Evolutionary conservation across 2,329 filamentous ascomycete genomes (phyloP).

Genomic region (Apiospora arundinis): DNA sequence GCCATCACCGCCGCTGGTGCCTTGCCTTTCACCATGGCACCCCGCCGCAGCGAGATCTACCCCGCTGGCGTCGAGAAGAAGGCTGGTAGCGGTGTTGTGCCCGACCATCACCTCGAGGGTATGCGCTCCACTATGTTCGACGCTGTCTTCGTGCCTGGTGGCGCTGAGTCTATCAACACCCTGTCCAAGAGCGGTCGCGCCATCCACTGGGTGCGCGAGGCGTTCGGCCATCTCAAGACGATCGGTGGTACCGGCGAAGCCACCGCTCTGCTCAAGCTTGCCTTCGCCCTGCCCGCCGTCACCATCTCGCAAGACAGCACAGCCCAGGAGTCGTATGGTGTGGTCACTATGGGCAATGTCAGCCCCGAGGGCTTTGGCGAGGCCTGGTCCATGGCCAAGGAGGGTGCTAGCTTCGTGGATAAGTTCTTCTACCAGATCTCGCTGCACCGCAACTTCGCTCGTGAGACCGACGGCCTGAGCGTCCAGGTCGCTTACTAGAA

Average conservation of each 20-base stretch:
- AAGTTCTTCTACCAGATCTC: conserved; percentile 74
- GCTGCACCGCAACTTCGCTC: conserved; percentile 74
- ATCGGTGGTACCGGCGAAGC: conserved; percentile 79
- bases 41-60: conserved; percentile 69
- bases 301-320: conserved; percentile 50
- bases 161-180: conserved; percentile 65
- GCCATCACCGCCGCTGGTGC: conserved; percentile 68
- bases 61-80: conserved; percentile 63
- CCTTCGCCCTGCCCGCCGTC: conserved; percentile 52
- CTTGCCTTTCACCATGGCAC: conserved; percentile 74
- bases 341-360: conserved; percentile 68
- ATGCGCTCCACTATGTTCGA: conserved; percentile 84
- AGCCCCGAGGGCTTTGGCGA: conserved; percentile 66
- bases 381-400: conserved; percentile 68
- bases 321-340: conserved; percentile 74
- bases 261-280: conserved; percentile 64
- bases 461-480: conserved; percentile 75
- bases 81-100: conserved; percentile 60
- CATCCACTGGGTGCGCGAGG: conserved; percentile 78
- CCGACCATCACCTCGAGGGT: conserved; percentile 81
- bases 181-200: conserved; percentile 75
- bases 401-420: conserved; percentile 71
- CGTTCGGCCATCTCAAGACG: conserved; percentile 82
- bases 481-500: conserved; percentile 73
- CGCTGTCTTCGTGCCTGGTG: conserved; percentile 77